A percentile compares a stretch with the other conserved stretches of the same genome.
Conservation (phyloP, 805 yeast genomes). For the Yarrowia sp. region DNA sequence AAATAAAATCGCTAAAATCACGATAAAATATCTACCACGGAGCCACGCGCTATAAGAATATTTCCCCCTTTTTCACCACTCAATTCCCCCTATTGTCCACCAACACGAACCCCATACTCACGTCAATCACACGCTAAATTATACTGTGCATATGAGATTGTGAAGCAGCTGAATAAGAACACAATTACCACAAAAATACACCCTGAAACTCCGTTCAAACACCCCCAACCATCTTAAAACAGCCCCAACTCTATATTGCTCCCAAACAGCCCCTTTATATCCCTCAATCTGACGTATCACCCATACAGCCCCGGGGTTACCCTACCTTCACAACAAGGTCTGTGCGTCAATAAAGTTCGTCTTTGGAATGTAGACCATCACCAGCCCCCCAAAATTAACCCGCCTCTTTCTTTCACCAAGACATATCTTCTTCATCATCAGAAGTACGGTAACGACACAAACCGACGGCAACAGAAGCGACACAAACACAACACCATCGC, state of each 20-base stretch:
- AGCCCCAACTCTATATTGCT: not conserved
- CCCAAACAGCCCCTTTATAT: not conserved
- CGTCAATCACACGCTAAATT: too few relatives aligned
- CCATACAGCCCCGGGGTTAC: not conserved
- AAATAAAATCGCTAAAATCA: not conserved
- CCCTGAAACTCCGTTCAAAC: too few relatives aligned
- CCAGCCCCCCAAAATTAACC: constrained; percentile 8
- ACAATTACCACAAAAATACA: too few relatives aligned
- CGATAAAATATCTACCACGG: too few relatives aligned
- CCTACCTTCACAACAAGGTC: not conserved
- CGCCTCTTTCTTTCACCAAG: not conserved
- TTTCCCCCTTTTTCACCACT: too few relatives aligned
- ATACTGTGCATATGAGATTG: too few relatives aligned
- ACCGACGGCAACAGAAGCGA: not conserved
- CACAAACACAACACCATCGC: not conserved
- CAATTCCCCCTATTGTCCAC: too few relatives aligned
- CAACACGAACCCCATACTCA: too few relatives aligned
- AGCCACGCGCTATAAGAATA: too few relatives aligned
- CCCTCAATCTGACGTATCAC: not conserved
- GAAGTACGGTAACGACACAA: not conserved
- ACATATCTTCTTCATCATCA: not conserved
- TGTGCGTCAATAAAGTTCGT: not conserved
- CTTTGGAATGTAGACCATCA: not conserved
- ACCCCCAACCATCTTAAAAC: too few relatives aligned
- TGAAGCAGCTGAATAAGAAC: too few relatives aligned